Evolutionary conservation across 495 filamentous ascomycete species (phyloP), one percentile per base, ranked within the genome.

Genomic region (Annulohypoxylon stygium): DNA sequence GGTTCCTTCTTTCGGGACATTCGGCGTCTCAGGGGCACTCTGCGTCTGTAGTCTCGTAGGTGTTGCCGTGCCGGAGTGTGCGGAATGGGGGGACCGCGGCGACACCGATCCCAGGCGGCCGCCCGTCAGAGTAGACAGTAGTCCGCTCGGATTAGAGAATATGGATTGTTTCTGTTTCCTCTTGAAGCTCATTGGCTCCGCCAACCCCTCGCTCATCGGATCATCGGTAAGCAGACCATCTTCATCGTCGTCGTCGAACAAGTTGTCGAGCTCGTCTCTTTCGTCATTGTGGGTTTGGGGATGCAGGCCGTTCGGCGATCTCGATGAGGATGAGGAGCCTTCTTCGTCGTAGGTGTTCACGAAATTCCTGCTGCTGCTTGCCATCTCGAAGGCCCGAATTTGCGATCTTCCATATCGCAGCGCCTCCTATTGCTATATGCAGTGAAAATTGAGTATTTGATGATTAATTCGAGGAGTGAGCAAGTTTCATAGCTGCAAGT

Each of bases 141-240:
- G 79, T 84, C 91, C 78, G 78, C 82, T 58, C 78, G 85, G 71
- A 72, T 84, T 76, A 16, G 81, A 81, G 70, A 85, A 76, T 20
- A 85, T 6, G 39, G 77, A 69, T 33, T 86, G 87, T 74, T 93
- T 94, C 73, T 89, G 88, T 77, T 93, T 94, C 73, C 92, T 90
- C 83, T 97, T 96, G 83, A 97, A 97, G 16, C 91, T 89, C 59
- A 94, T 85, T 2, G 92, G 92, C 67, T 76, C 85, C 5, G 78
- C 78, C 76, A 54, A 84, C 74, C 86, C 82, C 61, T 84, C 84
- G 53, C 79, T 78, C 14, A 89, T 79, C 45, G 87, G 83, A 78
- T 89, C 88, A 55, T 86, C 83, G 36, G 78, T 75, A 9, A 85
- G 75, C 3, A 85, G 25, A 14, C 75, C 66, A 58, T 76, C 76